phyloP scores from a whole-genome alignment of 116 monocot species.

The Cymodocea nodosa region DNA sequence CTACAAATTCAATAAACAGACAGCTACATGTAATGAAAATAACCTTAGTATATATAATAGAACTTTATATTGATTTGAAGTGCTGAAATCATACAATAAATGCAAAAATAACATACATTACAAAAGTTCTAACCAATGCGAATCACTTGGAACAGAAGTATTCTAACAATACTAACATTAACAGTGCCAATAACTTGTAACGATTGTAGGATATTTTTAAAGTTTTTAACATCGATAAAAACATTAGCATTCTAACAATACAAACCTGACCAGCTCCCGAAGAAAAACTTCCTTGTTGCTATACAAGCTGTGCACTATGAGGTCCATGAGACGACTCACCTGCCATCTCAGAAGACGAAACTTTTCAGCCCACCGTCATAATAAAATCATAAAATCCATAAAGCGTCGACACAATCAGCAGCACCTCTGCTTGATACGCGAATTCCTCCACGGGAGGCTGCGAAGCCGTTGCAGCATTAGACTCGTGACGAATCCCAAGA shows the following conservation, averaged over 20 bases:
- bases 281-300: slow-evolving; percentile 99
- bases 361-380: not conserved
- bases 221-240: not conserved
- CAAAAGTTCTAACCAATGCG: too few species aligned
- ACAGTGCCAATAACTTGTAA: too few species aligned
- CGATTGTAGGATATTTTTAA: too few species aligned
- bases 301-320: slow-evolving; percentile 93
- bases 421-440: slow-evolving; percentile 91
- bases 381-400: not conserved
- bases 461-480: slow-evolving; percentile 39
- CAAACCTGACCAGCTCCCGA: slow-evolving; percentile 83
- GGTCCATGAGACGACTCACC: slow-evolving; percentile 95
- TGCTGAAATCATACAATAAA: too few species aligned
- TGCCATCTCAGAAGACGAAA: slow-evolving; percentile 12
- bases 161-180: too few species aligned
- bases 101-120: too few species aligned
- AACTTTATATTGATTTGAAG: too few species aligned
- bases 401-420: not conserved
- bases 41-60: too few species aligned
- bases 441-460: slow-evolving; percentile 36
- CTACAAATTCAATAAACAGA: too few species aligned
- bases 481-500: slow-evolving; percentile 24
- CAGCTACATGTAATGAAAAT: too few species aligned
- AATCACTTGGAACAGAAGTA: too few species aligned
- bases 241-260: not conserved